Conservation (phyloP, 441 rosid species). For the Gossypium gossypioides region DNA sequence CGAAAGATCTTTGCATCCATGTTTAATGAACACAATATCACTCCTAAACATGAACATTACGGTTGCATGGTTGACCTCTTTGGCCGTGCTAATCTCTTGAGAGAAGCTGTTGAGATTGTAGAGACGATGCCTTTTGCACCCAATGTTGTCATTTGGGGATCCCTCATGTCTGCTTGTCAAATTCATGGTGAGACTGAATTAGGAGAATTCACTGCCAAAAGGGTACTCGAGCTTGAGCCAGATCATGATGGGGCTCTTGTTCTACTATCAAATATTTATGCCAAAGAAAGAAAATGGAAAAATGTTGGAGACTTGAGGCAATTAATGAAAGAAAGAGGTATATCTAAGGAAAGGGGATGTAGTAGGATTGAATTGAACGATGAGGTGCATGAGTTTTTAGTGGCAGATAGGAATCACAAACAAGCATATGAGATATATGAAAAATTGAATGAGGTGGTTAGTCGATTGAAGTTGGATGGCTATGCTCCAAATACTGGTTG, state of each 20-base stretch:
- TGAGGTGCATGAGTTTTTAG: conserved; percentile 34
- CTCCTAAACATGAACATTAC: conserved; percentile 43
- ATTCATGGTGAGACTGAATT: conserved; percentile 34
- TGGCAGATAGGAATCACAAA: conserved; percentile 37
- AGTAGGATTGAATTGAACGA: conserved; percentile 41
- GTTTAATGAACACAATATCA: conserved; percentile 30
- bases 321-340: conserved; percentile 32
- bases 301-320: conserved; percentile 36
- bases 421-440: conserved; percentile 28
- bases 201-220: conserved; percentile 42
- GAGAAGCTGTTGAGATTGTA: conserved; percentile 43
- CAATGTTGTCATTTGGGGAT: conserved; percentile 58
- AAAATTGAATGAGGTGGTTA: conserved; percentile 34
- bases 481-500: conserved; percentile 19
- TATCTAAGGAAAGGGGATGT: conserved; percentile 37
- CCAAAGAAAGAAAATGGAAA: conserved; percentile 43
- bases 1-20: conserved; percentile 37
- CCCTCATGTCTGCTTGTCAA: conserved; percentile 50
- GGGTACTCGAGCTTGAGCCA: conserved; percentile 35
- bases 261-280: conserved; percentile 41
- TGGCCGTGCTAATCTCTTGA: conserved; percentile 41
- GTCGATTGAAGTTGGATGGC: conserved; percentile 25
- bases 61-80: conserved; percentile 58
- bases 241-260: conserved; percentile 46
- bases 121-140: conserved; percentile 49